A percentile compares a stretch with the other conserved stretches of the same genome.
Evolutionary conservation across 257 asterid species (phyloP).

Genomic region (Plectranthus barbatus): DNA sequence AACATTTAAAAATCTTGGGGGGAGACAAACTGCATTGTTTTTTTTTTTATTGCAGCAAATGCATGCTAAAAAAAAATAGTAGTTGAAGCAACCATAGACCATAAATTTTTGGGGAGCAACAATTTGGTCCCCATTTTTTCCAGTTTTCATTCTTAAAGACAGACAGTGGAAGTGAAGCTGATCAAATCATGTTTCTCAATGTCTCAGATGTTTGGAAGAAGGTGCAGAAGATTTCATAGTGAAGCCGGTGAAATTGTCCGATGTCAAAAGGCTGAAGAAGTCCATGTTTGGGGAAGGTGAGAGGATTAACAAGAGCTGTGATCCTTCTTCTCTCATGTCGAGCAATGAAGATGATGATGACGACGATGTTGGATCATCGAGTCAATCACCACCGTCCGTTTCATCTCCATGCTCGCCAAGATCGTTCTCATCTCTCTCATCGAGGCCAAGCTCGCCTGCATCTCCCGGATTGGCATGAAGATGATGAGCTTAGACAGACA

Average conservation of each 20-base stretch:
- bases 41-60: conserved; percentile 6
- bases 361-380: conserved; percentile 6
- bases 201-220: conserved; percentile 80
- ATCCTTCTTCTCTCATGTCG: too few species aligned
- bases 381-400: conserved; percentile 21
- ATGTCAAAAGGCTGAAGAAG: conserved; percentile 66
- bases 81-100: conserved; percentile 12
- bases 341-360: too few species aligned
- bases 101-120: conserved; percentile 18
- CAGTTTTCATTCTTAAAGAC: conserved; percentile 1
- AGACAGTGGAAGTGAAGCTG: background rate
- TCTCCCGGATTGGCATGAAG: too few species aligned
- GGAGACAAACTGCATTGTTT: conserved; percentile 11
- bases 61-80: conserved; percentile 5
- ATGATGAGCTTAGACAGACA: too few species aligned
- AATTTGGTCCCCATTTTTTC: conserved; percentile 1
- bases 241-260: conserved; percentile 76
- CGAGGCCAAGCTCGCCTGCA: background rate
- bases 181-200: too few species aligned
- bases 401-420: conserved; percentile 34
- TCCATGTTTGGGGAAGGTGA: conserved; percentile 66
- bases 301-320: conserved; percentile 50
- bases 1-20: conserved; percentile 2
- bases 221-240: conserved; percentile 94
- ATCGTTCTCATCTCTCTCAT: conserved; percentile 30